These are phyloP conservation scores for Cupressus sempervirens DNA, from an alignment of 75 land plant genomes.

Conservation along the genomic window DNA sequence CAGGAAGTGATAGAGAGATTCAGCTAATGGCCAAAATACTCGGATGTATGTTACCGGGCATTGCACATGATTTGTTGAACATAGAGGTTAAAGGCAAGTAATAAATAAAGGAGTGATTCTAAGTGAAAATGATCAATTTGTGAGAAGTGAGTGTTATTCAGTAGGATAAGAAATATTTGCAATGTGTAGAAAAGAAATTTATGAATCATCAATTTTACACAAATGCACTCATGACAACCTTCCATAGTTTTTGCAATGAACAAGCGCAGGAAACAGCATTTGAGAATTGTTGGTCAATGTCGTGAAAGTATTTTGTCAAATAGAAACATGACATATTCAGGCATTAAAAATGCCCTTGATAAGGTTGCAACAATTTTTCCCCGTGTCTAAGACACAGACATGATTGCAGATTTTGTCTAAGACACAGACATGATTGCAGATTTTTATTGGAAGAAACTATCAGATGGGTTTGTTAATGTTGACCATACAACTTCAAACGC, in stretches of 20 bases:
- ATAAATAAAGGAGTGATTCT: constrained; percentile 56
- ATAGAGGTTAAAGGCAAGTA: constrained; percentile 48
- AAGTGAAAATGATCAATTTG: constrained; percentile 27
- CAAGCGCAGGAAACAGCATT: constrained; percentile 85
- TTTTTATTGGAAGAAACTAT: too few relatives aligned
- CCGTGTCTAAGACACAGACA: constrained; percentile 46
- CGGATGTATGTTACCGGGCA: too few relatives aligned
- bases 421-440: constrained; percentile 75
- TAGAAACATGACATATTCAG: constrained; percentile 68
- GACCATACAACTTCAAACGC: constrained; percentile 83
- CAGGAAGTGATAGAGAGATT: too few relatives aligned
- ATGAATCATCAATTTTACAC: constrained; percentile 66
- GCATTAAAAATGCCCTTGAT: constrained; percentile 82
- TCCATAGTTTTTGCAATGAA: constrained; percentile 87
- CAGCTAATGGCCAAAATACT: too few relatives aligned
- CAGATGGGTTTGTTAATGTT: too few relatives aligned
- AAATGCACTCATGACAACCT: constrained; percentile 85
- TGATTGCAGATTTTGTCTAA: constrained; percentile 25
- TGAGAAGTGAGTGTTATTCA: constrained; percentile 80
- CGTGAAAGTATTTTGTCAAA: constrained; percentile 84
- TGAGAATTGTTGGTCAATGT: constrained; percentile 80
- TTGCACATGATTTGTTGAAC: constrained; percentile 76
- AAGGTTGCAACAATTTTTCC: constrained; percentile 86
- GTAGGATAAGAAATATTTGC: constrained; percentile 79
- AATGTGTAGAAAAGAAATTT: constrained; percentile 75